phyloP scores from a whole-genome alignment of 352 stramenopile species.

The Phytophthora fragariaefolia region DNA sequence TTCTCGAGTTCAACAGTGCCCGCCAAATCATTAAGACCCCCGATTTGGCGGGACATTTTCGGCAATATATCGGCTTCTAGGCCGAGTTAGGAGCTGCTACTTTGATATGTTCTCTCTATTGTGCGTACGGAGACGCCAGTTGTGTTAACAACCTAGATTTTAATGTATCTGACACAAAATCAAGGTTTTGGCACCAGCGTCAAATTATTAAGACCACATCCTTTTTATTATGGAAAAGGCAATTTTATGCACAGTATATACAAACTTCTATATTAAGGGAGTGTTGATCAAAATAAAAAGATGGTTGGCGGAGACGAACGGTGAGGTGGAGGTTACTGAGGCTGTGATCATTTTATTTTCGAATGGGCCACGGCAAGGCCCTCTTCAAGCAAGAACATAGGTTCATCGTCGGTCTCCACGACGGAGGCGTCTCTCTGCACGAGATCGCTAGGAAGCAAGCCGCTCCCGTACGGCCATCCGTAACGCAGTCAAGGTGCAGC shows the following conservation, averaged over 20 bases:
- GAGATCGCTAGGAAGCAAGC: no score
- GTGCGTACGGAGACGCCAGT: not conserved
- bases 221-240: not conserved
- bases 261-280: not conserved
- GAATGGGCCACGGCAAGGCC: no score
- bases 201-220: not conserved
- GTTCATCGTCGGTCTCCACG: no score
- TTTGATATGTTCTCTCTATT: not conserved
- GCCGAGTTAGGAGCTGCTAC: not conserved
- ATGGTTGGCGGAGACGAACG: no score
- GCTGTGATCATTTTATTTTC: no score
- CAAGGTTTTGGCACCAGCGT: not conserved
- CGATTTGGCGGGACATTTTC: not conserved
- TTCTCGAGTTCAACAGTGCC: no score
- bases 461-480: no score
- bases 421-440: no score
- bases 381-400: no score
- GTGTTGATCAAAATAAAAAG: no score
- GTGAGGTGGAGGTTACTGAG: no score
- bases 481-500: no score
- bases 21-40: not conserved
- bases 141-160: conserved; percentile 1
- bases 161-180: not conserved
- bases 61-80: not conserved
- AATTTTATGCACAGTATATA: not conserved